These are phyloP conservation scores for Phialophora expanda DNA, from an alignment of 2,329 filamentous ascomycete species.

Conservation along the genomic window DNA sequence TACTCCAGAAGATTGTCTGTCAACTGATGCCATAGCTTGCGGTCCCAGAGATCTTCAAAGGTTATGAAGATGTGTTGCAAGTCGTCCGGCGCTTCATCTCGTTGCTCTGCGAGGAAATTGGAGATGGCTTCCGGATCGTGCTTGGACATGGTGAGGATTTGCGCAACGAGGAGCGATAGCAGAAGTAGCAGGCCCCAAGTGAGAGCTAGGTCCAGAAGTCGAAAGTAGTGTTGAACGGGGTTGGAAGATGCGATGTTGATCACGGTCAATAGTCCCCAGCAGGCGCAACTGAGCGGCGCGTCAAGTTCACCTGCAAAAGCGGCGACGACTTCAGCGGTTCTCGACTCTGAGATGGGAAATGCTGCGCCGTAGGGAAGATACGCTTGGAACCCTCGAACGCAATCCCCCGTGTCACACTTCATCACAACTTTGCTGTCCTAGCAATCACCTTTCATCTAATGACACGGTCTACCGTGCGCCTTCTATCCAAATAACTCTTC, in stretches of 20 bases:
- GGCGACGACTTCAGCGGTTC: background rate
- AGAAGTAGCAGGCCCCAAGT: background rate
- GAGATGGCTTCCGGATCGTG: constrained; percentile 63
- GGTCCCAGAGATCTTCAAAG: constrained; percentile 97
- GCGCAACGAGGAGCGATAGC: background rate
- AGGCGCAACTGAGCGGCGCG: constrained; percentile 15
- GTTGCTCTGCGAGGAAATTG: constrained; percentile 89
- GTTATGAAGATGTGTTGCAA: constrained; percentile 85
- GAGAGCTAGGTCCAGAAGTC: background rate
- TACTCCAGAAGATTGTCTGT: constrained; percentile 86
- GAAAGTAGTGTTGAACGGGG: background rate
- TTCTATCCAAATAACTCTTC: background rate
- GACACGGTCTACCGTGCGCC: background rate
- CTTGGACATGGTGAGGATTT: constrained; percentile 11
- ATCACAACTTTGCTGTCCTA: background rate
- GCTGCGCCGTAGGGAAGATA: background rate
- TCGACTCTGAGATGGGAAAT: background rate
- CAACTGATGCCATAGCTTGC: constrained; percentile 98
- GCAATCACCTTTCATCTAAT: background rate
- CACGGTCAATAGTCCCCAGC: background rate
- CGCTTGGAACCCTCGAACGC: background rate
- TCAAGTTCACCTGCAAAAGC: constrained; percentile 2
- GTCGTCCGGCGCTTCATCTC: constrained; percentile 83
- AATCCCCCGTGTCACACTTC: background rate
- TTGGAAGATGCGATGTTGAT: background rate